Conservation (phyloP, 768 basidiomycete species). For the Russula vinacea region DNA sequence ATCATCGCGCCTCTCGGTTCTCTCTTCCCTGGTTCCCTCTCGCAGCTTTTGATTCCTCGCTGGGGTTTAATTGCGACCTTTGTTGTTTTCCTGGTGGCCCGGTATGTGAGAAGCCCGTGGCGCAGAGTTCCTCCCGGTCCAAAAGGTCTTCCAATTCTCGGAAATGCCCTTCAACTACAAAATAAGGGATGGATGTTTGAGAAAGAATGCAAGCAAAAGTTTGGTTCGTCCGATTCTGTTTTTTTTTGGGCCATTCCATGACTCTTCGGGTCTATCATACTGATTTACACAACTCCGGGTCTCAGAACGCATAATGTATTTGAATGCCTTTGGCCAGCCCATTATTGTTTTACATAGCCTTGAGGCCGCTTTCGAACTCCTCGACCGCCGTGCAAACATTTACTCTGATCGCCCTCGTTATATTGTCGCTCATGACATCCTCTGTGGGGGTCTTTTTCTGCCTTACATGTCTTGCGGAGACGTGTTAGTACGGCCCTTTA, state of each 20-base stretch:
- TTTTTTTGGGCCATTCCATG: not conserved
- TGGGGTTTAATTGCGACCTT: not conserved
- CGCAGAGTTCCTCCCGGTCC: slow-evolving; percentile 9
- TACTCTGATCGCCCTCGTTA: not conserved
- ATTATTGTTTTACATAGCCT: not conserved
- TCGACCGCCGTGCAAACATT: not conserved
- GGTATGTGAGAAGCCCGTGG: slow-evolving; percentile 1
- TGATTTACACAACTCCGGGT: no score
- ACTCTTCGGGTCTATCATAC: not conserved
- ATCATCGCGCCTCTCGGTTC: not conserved
- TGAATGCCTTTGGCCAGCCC: not conserved
- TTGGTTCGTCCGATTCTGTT: not conserved
- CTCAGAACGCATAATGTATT: not conserved
- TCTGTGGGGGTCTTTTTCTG: not conserved
- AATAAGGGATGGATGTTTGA: slow-evolving; percentile 3
- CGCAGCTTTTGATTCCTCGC: not conserved
- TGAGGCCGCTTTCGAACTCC: not conserved
- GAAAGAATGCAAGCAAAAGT: not conserved
- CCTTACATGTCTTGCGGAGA: not conserved
- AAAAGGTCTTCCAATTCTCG: not conserved
- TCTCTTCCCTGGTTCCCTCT: not conserved
- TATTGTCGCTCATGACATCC: not conserved
- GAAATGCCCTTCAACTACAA: slow-evolving; percentile 1
- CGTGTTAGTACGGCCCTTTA: not conserved
- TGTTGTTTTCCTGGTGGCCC: not conserved